A percentile compares a stretch with the other conserved stretches of the same genome.
Evolutionary conservation across 2,329 filamentous ascomycete genomes (phyloP).

Genomic region (Beauveria sp.): DNA sequence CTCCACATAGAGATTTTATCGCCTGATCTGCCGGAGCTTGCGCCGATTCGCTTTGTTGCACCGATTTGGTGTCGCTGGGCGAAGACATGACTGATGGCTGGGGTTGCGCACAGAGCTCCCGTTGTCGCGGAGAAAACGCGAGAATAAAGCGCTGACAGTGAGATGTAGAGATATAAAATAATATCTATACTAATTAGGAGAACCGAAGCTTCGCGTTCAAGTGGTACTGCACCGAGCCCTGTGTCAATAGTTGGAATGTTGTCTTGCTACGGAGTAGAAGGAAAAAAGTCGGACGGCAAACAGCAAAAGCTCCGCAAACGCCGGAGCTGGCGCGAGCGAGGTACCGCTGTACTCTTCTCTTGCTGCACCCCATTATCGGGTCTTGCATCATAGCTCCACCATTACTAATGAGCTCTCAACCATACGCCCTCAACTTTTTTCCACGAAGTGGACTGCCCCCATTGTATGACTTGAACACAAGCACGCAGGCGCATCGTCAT

Average conservation of each 20-base stretch:
- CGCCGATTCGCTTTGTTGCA: background rate
- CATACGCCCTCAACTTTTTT: constrained; percentile 6
- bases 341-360: background rate
- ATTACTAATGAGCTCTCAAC: constrained; percentile 24
- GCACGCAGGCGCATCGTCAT: background rate
- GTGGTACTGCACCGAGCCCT: too few species aligned
- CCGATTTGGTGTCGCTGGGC: background rate
- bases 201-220: too few species aligned
- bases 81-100: background rate
- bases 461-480: background rate
- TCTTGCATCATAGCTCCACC: constrained; percentile 21
- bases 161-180: background rate
- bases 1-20: constrained; percentile 31
- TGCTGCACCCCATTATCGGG: background rate
- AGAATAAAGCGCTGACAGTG: background rate
- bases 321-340: background rate
- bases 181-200: too few species aligned
- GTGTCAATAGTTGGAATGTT: background rate
- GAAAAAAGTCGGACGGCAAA: background rate
- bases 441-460: background rate
- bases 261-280: background rate
- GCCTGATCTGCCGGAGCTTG: background rate
- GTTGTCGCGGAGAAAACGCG: background rate
- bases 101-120: background rate
- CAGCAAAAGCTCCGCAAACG: too few species aligned